Evolutionary conservation across 805 yeast species (phyloP), one percentile per base, ranked within the genome.

Genomic region (Saccharomycopsis guyanensis): DNA sequence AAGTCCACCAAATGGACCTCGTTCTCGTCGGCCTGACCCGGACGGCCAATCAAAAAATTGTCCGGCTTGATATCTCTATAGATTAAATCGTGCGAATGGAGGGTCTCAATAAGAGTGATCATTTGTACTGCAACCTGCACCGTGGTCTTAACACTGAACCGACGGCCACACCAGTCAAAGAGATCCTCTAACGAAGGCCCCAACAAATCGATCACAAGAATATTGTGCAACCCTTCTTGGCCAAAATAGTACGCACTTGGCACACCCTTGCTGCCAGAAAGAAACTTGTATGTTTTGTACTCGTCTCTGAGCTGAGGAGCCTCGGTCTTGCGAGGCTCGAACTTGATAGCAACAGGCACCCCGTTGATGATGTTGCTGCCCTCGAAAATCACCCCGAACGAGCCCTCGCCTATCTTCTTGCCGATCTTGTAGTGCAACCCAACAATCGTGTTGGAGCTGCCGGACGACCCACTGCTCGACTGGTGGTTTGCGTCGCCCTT

Each of bases 181-280:
- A 93, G 70, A 65, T 93, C 98, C 63, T 93, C 98, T 53, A 93
- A 71, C 1, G 95, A 84, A 7, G 98, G 98, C 10, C 98, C 98
- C 57, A 93, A 72, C 38, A 93, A 72, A 62, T 93, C 98, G 57
- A 93, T 93, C 33, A 93, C 96, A 53, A 93, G 70, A 43, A 93
- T 88, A 64, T 91, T 89, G 70, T 93, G 97, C 50, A 93, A 76
- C 27, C 98, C 97, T 66, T 93, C 98, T 62, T 93, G 97, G 50
- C 98, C 98, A 64, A 91, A 91, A 63, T 88, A 93, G 68, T 93
- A 93, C n/a, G 96, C 97, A 58, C 82, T 80, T 43, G 98, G 98
- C 44, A 93, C 82, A 40, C 97, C 97, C 38, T 70, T 72, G 43
- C 82, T 75, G 16, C 94, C 95, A 48, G 79, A 78, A 42, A 93